phyloP scores from a whole-genome alignment of 768 basidiomycete species.

The Auriscalpium microsporum region DNA sequence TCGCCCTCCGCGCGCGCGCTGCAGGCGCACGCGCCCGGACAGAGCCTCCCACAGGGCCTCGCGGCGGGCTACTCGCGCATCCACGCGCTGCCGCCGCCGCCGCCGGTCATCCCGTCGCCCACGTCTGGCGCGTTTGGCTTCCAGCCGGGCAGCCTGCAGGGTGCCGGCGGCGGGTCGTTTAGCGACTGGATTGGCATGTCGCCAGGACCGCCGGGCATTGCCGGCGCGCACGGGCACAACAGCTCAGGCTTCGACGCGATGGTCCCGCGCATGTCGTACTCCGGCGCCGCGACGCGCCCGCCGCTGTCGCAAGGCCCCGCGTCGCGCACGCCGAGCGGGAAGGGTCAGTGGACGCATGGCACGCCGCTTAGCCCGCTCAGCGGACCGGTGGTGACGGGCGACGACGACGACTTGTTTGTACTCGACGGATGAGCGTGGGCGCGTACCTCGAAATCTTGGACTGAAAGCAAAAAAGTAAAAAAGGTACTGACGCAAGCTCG shows the following conservation, averaged over 20 bases:
- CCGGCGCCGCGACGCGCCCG: conserved; percentile 30
- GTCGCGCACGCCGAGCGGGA: conserved; percentile 22
- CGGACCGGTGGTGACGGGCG: conserved; percentile 47
- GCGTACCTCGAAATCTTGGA: not conserved
- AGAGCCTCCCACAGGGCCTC: conserved; percentile 85
- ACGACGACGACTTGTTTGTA: conserved; percentile 63
- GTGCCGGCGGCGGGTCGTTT: conserved; percentile 16
- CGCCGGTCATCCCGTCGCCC: conserved; percentile 29
- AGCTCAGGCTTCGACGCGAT: conserved; percentile 35
- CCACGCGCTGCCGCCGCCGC: conserved; percentile 51
- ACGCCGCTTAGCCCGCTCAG: conserved; percentile 52
- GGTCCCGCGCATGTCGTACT: conserved; percentile 50
- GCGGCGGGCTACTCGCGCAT: conserved; percentile 88
- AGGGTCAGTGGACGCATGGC: conserved; percentile 28
- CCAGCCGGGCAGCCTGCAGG: conserved; percentile 20
- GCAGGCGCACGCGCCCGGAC: conserved; percentile 83
- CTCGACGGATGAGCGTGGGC: conserved; percentile 42
- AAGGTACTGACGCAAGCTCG: not conserved
- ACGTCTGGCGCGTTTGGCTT: conserved; percentile 23
- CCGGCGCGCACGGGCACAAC: conserved; percentile 9
- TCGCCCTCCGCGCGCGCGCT: conserved; percentile 74
- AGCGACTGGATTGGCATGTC: conserved; percentile 26
- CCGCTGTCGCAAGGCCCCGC: conserved; percentile 14
- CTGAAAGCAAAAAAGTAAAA: not conserved
- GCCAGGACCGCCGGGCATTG: conserved; percentile 16